Percentiles rank a stretch among this genome's conserved stretches.
Evolutionary conservation across 2,329 filamentous ascomycete species (phyloP).

Genomic region (Alternaria burnsii): DNA sequence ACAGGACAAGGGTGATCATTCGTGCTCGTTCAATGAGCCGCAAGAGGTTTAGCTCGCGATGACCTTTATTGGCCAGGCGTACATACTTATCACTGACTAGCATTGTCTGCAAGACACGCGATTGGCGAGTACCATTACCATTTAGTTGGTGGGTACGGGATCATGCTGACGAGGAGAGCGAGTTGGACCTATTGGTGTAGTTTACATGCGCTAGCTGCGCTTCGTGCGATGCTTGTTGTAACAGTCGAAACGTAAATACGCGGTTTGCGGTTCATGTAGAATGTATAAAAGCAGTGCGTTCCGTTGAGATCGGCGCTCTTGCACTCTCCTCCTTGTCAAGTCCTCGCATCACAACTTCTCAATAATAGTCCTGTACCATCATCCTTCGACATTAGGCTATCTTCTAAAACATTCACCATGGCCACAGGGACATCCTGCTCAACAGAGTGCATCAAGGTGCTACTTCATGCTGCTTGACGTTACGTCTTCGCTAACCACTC

Average conservation of each 20-base stretch:
- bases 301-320: neutral
- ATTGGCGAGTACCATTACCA: neutral
- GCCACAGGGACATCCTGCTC: slow-evolving; percentile 15
- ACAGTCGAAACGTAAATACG: neutral
- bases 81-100: neutral
- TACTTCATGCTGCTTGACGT: neutral
- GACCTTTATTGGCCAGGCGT: neutral
- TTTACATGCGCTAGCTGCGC: neutral
- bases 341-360: neutral
- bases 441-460: slow-evolving; percentile 37
- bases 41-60: slow-evolving; percentile 15
- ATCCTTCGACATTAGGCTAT: neutral
- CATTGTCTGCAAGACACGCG: neutral
- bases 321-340: too few relatives aligned
- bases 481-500: neutral
- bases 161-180: neutral
- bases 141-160: neutral
- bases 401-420: neutral
- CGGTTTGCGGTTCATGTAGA: neutral
- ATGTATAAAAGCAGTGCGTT: neutral
- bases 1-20: neutral
- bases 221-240: neutral
- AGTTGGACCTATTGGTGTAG: neutral
- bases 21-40: slow-evolving; percentile 23
- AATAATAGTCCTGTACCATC: neutral